phyloP scores from a whole-genome alignment of 495 filamentous ascomycete species.

The Alectoria sarmentosa region DNA sequence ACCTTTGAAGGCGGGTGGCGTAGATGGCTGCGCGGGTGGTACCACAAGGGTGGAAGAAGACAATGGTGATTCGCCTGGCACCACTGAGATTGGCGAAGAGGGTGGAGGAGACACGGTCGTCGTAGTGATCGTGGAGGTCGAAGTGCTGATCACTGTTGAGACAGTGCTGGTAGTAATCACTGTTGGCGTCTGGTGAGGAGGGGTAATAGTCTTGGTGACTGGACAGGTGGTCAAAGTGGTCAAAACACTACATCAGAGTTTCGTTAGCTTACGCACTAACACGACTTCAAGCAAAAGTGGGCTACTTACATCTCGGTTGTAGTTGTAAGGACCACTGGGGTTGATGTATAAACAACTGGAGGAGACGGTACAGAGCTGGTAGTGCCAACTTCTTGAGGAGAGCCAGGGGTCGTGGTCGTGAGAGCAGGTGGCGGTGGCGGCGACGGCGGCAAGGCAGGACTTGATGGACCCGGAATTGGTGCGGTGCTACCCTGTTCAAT shows the following conservation, averaged over 20 bases:
- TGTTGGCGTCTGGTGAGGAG: constrained; percentile 32
- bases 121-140: constrained; percentile 37
- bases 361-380: constrained; percentile 1
- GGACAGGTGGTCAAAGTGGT: constrained; percentile 40
- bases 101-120: constrained; percentile 14
- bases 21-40: constrained; percentile 27
- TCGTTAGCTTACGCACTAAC: not conserved
- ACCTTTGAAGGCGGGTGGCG: constrained; percentile 54
- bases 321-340: not conserved
- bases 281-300: not conserved
- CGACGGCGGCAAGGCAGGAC: not conserved
- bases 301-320: constrained; percentile 2
- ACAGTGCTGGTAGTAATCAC: constrained; percentile 24
- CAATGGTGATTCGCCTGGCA: constrained; percentile 2
- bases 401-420: not conserved
- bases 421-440: not conserved
- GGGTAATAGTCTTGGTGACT: constrained; percentile 34
- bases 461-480: not conserved
- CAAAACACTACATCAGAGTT: constrained; percentile 24
- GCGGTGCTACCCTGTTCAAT: not conserved
- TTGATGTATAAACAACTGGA: constrained; percentile 2
- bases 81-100: constrained; percentile 22
- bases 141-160: constrained; percentile 35
- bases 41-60: constrained; percentile 29
- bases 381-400: not conserved